These are phyloP conservation scores for Myochromella boudieri DNA, from an alignment of 768 basidiomycete species.

Conservation along the genomic window DNA sequence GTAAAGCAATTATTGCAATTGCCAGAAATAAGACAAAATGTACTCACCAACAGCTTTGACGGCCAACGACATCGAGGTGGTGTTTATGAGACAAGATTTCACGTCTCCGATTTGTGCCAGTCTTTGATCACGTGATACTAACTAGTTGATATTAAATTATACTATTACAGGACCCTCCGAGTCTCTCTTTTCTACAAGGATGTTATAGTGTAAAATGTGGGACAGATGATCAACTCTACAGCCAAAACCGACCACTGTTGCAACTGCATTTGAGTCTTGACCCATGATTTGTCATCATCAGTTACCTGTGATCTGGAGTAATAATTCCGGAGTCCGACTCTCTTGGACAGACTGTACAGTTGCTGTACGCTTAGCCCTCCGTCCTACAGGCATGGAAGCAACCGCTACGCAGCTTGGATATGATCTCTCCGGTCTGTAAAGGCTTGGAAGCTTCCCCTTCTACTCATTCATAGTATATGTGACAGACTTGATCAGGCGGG, in stretches of 20 bases:
- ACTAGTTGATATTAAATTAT: not conserved
- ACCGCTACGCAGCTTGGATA: conserved; percentile 33
- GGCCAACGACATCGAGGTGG: conserved; percentile 48
- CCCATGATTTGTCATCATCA: conserved; percentile 4
- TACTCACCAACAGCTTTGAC: conserved; percentile 36
- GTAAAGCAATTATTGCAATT: not conserved
- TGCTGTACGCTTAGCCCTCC: not conserved
- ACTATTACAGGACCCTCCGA: not conserved
- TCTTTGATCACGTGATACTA: conserved; percentile 4
- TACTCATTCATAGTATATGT: not conserved
- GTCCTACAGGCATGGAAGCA: conserved; percentile 22
- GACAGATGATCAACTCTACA: too few relatives aligned
- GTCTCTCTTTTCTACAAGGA: not conserved
- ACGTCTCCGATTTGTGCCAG: conserved; percentile 15
- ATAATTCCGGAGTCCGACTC: too few relatives aligned
- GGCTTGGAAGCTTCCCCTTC: not conserved
- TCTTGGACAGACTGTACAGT: too few relatives aligned
- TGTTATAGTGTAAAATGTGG: too few relatives aligned
- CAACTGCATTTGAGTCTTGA: too few relatives aligned
- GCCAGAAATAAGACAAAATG: not conserved
- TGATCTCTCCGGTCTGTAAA: conserved; percentile 30
- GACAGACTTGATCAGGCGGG: conserved; percentile 42
- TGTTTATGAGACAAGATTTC: conserved; percentile 21
- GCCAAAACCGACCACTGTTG: too few relatives aligned
- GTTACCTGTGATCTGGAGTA: too few relatives aligned